Evolutionary conservation across 441 rosid species (phyloP).

Genomic region (Populus hybrid): DNA sequence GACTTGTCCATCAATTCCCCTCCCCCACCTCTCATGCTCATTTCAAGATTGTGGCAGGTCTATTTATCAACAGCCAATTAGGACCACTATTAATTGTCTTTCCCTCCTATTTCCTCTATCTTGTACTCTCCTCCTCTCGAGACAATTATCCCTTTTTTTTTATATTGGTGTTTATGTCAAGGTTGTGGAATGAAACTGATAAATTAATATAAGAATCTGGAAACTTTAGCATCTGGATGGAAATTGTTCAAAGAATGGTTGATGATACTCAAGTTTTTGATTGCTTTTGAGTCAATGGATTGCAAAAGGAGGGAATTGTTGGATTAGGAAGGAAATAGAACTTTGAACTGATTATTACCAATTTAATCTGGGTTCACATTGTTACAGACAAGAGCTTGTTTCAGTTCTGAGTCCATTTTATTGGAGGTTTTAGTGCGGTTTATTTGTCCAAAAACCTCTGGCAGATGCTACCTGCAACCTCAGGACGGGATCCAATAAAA

Average conservation of each 20-base stretch:
- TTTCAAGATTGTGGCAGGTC: background rate
- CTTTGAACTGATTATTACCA: background rate
- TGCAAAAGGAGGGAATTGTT: background rate
- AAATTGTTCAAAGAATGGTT: background rate
- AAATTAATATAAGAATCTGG: background rate
- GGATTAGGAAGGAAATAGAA: background rate
- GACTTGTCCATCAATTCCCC: background rate
- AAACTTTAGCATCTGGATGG: background rate
- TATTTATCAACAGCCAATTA: background rate
- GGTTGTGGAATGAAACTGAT: background rate
- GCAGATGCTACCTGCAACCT: background rate
- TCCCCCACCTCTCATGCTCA: background rate
- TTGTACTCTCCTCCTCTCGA: background rate
- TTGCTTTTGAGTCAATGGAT: background rate
- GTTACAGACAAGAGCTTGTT: background rate
- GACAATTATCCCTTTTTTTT: background rate
- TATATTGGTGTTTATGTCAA: background rate
- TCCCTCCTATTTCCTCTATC: background rate
- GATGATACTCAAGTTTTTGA: background rate
- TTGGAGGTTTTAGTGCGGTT: background rate
- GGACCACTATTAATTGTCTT: background rate
- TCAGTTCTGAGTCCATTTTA: background rate
- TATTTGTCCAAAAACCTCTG: background rate
- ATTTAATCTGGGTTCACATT: background rate
- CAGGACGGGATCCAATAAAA: background rate